Evolutionary conservation across 169 alveolate species (phyloP).

Genomic region (Plasmodium fragile): DNA sequence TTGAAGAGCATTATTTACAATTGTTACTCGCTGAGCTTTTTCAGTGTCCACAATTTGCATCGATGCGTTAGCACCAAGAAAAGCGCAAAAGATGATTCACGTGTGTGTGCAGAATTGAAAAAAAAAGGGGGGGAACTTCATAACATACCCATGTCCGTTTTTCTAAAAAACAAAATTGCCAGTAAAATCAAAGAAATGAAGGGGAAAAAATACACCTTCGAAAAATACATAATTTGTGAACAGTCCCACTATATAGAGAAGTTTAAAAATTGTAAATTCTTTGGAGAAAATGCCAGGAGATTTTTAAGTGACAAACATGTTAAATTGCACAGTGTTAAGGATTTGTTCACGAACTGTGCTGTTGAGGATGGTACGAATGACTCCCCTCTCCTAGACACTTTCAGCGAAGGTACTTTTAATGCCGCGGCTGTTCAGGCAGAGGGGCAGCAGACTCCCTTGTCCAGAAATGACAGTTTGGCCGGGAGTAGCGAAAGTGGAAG

Average conservation of each 20-base stretch:
- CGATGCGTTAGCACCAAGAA: slow-evolving; percentile 6
- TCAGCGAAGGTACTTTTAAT: neutral
- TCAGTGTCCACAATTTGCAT: slow-evolving; percentile 45
- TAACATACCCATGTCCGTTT: neutral
- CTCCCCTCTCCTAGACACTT: neutral
- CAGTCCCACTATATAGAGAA: slow-evolving; percentile 16
- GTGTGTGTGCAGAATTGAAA: neutral
- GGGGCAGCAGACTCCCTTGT: neutral
- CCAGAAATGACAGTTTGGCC: neutral
- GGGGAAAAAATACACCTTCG: slow-evolving; percentile 22
- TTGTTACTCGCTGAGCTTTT: slow-evolving; percentile 39
- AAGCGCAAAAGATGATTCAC: neutral
- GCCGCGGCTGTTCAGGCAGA: neutral
- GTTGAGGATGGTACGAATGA: neutral
- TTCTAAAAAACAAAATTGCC: slow-evolving; percentile 28
- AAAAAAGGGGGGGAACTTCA: neutral
- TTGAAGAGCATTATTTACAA: slow-evolving; percentile 57
- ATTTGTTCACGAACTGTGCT: neutral
- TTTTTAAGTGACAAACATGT: slow-evolving; percentile 41
- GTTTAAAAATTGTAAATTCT: slow-evolving; percentile 23
- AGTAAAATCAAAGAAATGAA: slow-evolving; percentile 57
- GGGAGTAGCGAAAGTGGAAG: neutral
- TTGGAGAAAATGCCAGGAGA: neutral
- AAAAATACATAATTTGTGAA: slow-evolving; percentile 61
- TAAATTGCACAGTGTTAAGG: slow-evolving; percentile 12